These are phyloP conservation scores for Heterococcus sp. DNA, from an alignment of 108 stramenopile species.

Conservation along the genomic window DNA sequence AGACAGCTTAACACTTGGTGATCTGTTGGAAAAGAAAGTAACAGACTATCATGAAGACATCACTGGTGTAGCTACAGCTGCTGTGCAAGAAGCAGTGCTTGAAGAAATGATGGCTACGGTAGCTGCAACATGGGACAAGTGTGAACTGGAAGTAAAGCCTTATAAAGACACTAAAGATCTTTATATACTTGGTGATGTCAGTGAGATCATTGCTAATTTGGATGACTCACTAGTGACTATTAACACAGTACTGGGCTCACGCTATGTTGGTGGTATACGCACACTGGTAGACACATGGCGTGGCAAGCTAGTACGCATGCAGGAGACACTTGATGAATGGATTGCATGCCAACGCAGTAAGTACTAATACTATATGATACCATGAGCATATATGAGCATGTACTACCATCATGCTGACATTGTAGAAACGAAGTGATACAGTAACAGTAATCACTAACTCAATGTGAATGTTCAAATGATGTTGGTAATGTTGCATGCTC, in stretches of 20 bases:
- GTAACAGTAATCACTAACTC: too few relatives aligned
- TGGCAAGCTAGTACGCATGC: constrained; percentile 58
- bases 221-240: constrained; percentile 71
- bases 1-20: constrained; percentile 57
- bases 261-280: constrained; percentile 63
- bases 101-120: constrained; percentile 69
- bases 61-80: constrained; percentile 56
- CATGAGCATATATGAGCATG: too few relatives aligned
- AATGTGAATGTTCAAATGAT: too few relatives aligned
- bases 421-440: too few relatives aligned
- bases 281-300: constrained; percentile 62
- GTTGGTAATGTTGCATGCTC: too few relatives aligned
- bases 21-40: constrained; percentile 57
- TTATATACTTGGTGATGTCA: constrained; percentile 65
- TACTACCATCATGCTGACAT: too few relatives aligned
- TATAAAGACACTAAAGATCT: constrained; percentile 68
- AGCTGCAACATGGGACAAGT: constrained; percentile 45
- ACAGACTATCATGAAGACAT: constrained; percentile 56
- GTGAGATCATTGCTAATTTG: constrained; percentile 59
- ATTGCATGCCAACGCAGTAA: constrained; percentile 52
- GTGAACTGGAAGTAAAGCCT: constrained; percentile 52
- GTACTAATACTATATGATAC: too few relatives aligned
- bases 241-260: constrained; percentile 65
- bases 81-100: constrained; percentile 64
- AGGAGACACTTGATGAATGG: constrained; percentile 60